These are phyloP conservation scores for Geotrichum candidum DNA, from an alignment of 1,139 yeast genomes.

Conservation along the genomic window DNA sequence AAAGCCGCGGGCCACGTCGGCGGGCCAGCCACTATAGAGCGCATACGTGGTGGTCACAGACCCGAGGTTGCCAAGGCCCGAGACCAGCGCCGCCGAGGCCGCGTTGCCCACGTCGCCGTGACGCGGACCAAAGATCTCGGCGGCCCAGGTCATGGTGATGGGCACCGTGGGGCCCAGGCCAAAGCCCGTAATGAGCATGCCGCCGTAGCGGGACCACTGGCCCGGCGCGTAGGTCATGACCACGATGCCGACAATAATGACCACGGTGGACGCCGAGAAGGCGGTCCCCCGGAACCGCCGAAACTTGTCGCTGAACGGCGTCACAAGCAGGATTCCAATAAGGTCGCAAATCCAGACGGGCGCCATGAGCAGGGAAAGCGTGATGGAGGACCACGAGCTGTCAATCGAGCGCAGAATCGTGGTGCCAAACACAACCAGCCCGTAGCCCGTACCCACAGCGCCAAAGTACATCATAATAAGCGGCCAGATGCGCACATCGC, in stretches of 20 bases:
- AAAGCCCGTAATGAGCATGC: slow-evolving; percentile 72
- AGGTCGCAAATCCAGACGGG: slow-evolving; percentile 88
- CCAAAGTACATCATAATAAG: slow-evolving; percentile 84
- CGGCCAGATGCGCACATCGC: slow-evolving; percentile 73
- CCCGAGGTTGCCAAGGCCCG: slow-evolving; percentile 83
- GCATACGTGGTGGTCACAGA: slow-evolving; percentile 84
- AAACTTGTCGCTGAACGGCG: slow-evolving; percentile 73
- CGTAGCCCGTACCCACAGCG: slow-evolving; percentile 84
- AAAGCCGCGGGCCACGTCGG: slow-evolving; percentile 55
- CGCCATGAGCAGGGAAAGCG: slow-evolving; percentile 70
- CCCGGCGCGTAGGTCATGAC: slow-evolving; percentile 72
- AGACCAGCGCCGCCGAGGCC: slow-evolving; percentile 72
- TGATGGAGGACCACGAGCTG: slow-evolving; percentile 57
- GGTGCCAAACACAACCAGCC: slow-evolving; percentile 79
- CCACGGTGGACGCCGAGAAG: slow-evolving; percentile 54
- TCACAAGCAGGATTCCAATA: slow-evolving; percentile 66
- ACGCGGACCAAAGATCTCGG: slow-evolving; percentile 63
- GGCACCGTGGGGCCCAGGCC: slow-evolving; percentile 92
- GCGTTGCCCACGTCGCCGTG: slow-evolving; percentile 87
- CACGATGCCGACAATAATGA: slow-evolving; percentile 68
- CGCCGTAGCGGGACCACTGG: slow-evolving; percentile 73
- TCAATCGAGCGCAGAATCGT: slow-evolving; percentile 66
- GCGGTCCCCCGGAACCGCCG: slow-evolving; percentile 53
- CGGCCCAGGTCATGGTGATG: slow-evolving; percentile 79
- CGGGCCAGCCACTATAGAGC: slow-evolving; percentile 81